Conservation (phyloP, 148 eudicot species). For the Cornus suecica region DNA sequence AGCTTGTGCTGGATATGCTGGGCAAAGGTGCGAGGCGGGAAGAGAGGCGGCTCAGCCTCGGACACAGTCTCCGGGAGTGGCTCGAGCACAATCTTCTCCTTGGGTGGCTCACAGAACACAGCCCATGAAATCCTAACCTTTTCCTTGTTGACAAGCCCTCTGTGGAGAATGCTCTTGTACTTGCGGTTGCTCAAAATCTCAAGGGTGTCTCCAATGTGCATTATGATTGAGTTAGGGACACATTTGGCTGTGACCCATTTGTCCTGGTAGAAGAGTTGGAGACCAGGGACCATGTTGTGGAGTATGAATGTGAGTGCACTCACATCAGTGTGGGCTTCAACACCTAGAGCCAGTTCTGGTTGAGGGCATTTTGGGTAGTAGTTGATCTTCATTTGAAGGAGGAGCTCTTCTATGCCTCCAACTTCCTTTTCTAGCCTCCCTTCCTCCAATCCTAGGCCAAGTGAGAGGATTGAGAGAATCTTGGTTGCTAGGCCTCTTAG, state of each 20-base stretch:
- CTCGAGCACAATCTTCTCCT: slow-evolving; percentile 78
- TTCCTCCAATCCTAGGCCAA: slow-evolving; percentile 72
- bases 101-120: slow-evolving; percentile 90
- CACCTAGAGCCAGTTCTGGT: slow-evolving; percentile 89
- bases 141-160: slow-evolving; percentile 90
- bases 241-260: slow-evolving; percentile 92
- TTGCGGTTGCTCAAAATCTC: slow-evolving; percentile 90
- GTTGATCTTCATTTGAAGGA: slow-evolving; percentile 82
- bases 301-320: slow-evolving; percentile 85
- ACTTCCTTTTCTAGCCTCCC: slow-evolving; percentile 74
- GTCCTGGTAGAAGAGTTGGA: slow-evolving; percentile 75
- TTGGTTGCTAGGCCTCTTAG: slow-evolving; percentile 60
- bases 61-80: slow-evolving; percentile 71
- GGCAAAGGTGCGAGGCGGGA: slow-evolving; percentile 72
- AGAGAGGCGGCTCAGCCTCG: slow-evolving; percentile 59
- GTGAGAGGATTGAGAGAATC: slow-evolving; percentile 62
- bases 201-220: slow-evolving; percentile 90
- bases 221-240: slow-evolving; percentile 84
- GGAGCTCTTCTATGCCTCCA: slow-evolving; percentile 75
- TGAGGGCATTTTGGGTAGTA: slow-evolving; percentile 97
- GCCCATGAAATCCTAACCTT: slow-evolving; percentile 96
- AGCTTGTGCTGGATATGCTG: slow-evolving; percentile 76
- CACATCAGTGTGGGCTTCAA: slow-evolving; percentile 92
- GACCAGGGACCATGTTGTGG: slow-evolving; percentile 99
- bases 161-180: slow-evolving; percentile 87